Conservation (phyloP, 2,329 filamentous ascomycete species). For the Coniella lustricola region DNA sequence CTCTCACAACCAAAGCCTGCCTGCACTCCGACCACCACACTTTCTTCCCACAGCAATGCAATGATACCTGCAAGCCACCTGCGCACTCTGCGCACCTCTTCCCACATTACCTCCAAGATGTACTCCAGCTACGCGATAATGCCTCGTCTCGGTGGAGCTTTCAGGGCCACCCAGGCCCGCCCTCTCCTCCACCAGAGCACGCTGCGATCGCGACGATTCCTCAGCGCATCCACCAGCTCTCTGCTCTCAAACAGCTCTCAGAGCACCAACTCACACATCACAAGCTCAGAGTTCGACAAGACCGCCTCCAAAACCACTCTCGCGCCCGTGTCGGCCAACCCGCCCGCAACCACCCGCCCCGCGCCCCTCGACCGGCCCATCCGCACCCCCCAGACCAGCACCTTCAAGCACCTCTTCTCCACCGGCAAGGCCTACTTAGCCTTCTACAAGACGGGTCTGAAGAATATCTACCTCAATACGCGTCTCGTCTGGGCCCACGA, state of each 20-base stretch:
- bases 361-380: slow-evolving; percentile 58
- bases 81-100: no score
- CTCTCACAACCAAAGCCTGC: no score
- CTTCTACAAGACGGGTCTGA: slow-evolving; percentile 86
- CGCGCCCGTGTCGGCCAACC: slow-evolving; percentile 42
- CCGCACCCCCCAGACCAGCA: slow-evolving; percentile 37
- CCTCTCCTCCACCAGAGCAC: no score
- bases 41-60: no score
- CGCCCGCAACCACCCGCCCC: slow-evolving; percentile 65
- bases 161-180: no score
- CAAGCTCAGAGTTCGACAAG: background rate
- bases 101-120: no score
- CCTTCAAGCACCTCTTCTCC: slow-evolving; percentile 47
- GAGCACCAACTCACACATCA: background rate
- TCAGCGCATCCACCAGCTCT: background rate
- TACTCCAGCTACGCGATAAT: no score
- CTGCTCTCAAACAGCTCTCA: background rate
- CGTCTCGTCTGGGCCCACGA: slow-evolving; percentile 40
- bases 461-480: slow-evolving; percentile 65
- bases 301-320: background rate
- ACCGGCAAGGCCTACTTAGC: slow-evolving; percentile 68
- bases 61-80: no score
- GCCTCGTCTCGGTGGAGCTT: no score
- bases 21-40: no score
- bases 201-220: background rate